Base-by-base conservation (phyloP, 2,329 filamentous ascomycete genomes). In the Colletotrichum sp. region DNA sequence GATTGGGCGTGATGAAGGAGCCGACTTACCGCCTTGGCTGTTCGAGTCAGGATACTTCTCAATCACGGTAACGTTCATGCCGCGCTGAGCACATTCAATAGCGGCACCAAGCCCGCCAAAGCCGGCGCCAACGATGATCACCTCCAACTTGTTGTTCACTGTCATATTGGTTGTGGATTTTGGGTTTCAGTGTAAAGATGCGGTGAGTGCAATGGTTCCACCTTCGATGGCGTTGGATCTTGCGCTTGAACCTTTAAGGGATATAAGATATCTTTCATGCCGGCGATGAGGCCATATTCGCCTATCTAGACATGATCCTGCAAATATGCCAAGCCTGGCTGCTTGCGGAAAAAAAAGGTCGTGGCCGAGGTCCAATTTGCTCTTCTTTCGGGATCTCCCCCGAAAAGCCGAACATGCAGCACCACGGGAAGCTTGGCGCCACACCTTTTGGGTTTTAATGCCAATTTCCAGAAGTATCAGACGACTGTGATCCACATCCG, bases 101-200 rank as follows among this genome's bases (percentile, higher is more conserved):
- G 90, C 90, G 13, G 90, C 89, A 18, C 90, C 88, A 16, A 92
- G 86, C 24, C 91, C 91, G 44, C 89, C 90, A 75, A 92, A 92
- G n/a, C 90, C 90, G 79, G 85, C 24, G 16, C 55, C 55, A 28
- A 59, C 55, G 8, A 59, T 26, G 15, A 59, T 59, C 55, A 59
- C 86, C 26, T 28, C 55, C 24, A 59, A 59, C 24, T 59, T 59
- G 55, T 16, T 59, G 55, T 59, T 59, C 13, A 59, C 55, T 59
- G 55, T 59, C 55, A 59, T 59, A 59, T 59, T 59, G 55, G 13
- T 28, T 18, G 24, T 28, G 2, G 8, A 4, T 26, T 9, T 18
- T 59, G 55, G 8, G 8, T 18, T 6, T 18, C 44, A 13, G 13
- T 59, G 15, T 26, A 28, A 28, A 59, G 21, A 26, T 8, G 55